Base-by-base conservation (phyloP, 1,139 yeast species). In the Magnusiomyces tetraspermus region DNA sequence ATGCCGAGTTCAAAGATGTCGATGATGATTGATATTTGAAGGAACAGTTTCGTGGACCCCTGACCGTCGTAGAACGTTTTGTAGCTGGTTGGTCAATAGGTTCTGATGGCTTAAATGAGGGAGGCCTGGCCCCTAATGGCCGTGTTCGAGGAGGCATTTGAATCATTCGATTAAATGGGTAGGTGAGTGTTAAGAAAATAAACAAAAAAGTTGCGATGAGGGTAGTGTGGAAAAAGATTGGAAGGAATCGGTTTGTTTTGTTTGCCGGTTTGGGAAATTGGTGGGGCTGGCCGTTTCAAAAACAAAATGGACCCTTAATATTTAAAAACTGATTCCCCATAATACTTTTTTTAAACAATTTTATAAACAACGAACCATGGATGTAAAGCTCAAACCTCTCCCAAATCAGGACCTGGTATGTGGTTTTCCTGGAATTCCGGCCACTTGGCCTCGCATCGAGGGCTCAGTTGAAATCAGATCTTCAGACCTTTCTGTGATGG, bases 391-490 rank as follows among this genome's bases (percentile, higher is more conserved):
- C 24, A 62, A 63, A 41, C 71, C 73, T 1, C 61, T 61, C 13
- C 73, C 75, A 11, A 71, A 71, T 52, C 71, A 69, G 53, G 75
- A 71, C 49, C 56, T 71, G 11, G 71, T 71, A 15, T 67, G 64
- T 47, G 75, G 75, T 5, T 71, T 62, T 51, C 75, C 75, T 2
- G 75, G 75, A 0, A 68, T 71, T 36, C 61, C 67, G 1, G 75
- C 75, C 0, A 67, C 72, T 1, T 67, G 72, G 68, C 75, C 75
- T 2, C 62, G 75, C 11, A 55, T 72, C 6, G 68, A 67, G 36
- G 75, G 74, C 1, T 63, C 67, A 0, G 70, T 71, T 5, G 73
- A 71, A 54, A 60, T 71, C 33, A 61, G 75, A 13, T 58, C 67
- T 10, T 59, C 59, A 41, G 63, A 62, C 55, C 51, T 57, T 30